These are phyloP conservation scores for Alisma plantagoaquatica DNA, from an alignment of 106 monocot genomes.

Conservation along the genomic window DNA sequence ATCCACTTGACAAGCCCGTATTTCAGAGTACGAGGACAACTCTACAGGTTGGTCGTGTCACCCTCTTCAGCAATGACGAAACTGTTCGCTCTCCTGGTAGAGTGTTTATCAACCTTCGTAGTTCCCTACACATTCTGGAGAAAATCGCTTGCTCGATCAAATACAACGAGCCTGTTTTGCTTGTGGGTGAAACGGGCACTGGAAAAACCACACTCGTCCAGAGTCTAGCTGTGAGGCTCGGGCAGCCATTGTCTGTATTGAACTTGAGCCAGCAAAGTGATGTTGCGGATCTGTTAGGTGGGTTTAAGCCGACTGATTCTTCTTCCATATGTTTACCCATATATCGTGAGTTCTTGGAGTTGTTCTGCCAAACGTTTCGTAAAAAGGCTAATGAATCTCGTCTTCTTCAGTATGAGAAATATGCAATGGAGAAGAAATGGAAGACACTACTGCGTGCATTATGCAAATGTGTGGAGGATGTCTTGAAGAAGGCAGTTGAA, in stretches of 20 bases:
- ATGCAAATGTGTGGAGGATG: slow-evolving; percentile 20
- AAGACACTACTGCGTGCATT: slow-evolving; percentile 45
- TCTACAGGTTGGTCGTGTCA: slow-evolving; percentile 64
- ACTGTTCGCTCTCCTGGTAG: too few relatives aligned
- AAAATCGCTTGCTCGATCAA: slow-evolving; percentile 75
- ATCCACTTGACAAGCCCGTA: slow-evolving; percentile 37
- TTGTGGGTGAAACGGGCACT: slow-evolving; percentile 98
- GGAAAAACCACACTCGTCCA: slow-evolving; percentile 97
- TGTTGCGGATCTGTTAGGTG: slow-evolving; percentile 84
- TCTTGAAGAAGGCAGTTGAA: slow-evolving; percentile 14
- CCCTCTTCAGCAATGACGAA: slow-evolving; percentile 17
- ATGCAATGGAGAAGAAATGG: slow-evolving; percentile 65
- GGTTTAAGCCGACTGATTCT: slow-evolving; percentile 78
- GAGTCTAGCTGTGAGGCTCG: slow-evolving; percentile 75
- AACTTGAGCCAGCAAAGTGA: slow-evolving; percentile 98
- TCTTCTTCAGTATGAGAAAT: slow-evolving; percentile 43
- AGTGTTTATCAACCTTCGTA: slow-evolving; percentile 63
- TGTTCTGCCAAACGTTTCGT: slow-evolving; percentile 44
- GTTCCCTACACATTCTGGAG: slow-evolving; percentile 59
- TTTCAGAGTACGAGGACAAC: slow-evolving; percentile 33
- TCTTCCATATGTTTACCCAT: slow-evolving; percentile 63
- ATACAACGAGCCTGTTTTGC: slow-evolving; percentile 80
- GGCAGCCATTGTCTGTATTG: slow-evolving; percentile 60
- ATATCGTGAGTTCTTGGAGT: slow-evolving; percentile 61
- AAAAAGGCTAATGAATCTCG: slow-evolving; percentile 24